Evolutionary conservation across 2,329 filamentous ascomycete species (phyloP), one percentile per base, ranked within the genome.

Genomic region (Sporothrix humicola): DNA sequence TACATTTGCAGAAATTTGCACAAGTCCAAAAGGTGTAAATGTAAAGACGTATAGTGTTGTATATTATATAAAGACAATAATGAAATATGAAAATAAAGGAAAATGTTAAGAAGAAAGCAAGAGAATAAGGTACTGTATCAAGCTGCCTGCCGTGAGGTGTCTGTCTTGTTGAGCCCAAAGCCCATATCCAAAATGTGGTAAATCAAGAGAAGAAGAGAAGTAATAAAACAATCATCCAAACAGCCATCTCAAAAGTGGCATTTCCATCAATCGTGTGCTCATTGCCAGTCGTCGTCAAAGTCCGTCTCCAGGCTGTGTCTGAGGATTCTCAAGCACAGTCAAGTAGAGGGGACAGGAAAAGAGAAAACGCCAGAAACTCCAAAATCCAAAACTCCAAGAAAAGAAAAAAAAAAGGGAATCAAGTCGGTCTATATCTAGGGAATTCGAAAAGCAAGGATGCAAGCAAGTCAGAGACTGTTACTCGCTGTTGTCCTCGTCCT

Each of bases 401-500:
- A 61, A 37, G 31, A 37, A 37, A 5, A 37, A 37, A 37, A 26
- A 26, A 26, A 26, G 31, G 31, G 31, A 37, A 58, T n/a, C 46
- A 37, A 56, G 44, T 26, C 48, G 17, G 66, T 56, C 50, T 46
- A 66, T 69, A 48, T 54, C 66, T 69, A 44, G 50, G 50, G 15
- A 44, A 58, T 17, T 17, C 48, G 31, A 59, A 58, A 48, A 59
- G n/a, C 20, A 37, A 48, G 10, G 12, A 23, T n/a, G 1, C 23
- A 46, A 70, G 72, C 42, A 59, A 23, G 10, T 17, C 74, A 71
- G 44, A 20, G 26, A 13, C 17, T 44, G 10, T 73, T 79, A 78
- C 78, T 81, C 79, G 76, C 81, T 78, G 46, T 83, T 82, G 42
- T 83, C 80, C 74, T 82, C 80, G 74, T 82, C 81, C 71, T 81